Base-by-base conservation (phyloP, 129 eudicot species). In the Scalesia atractyloides region DNA sequence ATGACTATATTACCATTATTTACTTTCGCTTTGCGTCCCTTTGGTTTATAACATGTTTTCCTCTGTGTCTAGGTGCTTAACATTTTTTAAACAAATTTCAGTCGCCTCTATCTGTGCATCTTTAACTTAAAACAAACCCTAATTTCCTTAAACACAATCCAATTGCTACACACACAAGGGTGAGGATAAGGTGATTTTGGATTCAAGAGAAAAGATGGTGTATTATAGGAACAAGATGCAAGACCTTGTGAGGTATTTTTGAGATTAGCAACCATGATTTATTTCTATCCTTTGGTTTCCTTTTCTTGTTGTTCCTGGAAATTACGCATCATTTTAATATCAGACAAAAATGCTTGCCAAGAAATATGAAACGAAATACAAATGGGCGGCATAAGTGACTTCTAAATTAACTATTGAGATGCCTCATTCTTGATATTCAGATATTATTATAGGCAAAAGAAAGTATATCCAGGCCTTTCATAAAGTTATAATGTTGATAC, bases 321-420 rank as follows among this genome's bases (percentile, higher is more conserved):
- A 56, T 13, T 7, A 9, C 8, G 4, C n/a, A 17, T 34, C 47
- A 12, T 64, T 62, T 48, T 65, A n/a, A 14, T 82, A 82, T 56
- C 90, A 93, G 97, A 92, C 98, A 20, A 96, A 89, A 76, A 56
- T 86, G 61, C 87, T 93, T 46, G 96, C 83, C 11, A 93, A 89
- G 87, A 93, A 90, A 80, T 93, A 89, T 77, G 97, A 93, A 84
- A 97, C 89, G 72, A 93, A 84, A 69, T 89, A 89, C 88, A 93
- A 93, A 80, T 91, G 86, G 79, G 96, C 86, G 81, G 96, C 97
- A 26, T 97, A 93, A 84, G 83, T 90, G 59, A 92, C 94, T 76
- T 87, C 97, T 15, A 93, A 93, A 68, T 80, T 90, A 77, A 93
- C 96, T 13, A 85, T 93, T 82, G 98, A 93, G 98, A 93, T 80